phyloP scores from a whole-genome alignment of 331 rosid genomes.

The Malus hybrid region DNA sequence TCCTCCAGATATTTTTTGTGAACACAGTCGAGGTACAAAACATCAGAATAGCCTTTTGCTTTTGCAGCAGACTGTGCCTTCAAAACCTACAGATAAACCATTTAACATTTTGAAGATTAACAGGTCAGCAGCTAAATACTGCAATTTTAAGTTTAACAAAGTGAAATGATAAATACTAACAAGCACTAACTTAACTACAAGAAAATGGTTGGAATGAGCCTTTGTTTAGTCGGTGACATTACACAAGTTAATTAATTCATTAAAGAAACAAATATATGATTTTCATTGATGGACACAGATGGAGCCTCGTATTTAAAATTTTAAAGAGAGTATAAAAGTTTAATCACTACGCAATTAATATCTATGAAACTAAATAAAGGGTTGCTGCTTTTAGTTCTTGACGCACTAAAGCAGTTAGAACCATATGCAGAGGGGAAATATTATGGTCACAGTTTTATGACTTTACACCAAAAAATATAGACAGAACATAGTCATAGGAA shows the following conservation, averaged over 20 bases:
- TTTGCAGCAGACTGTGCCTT: slow-evolving; percentile 92
- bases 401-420: not conserved
- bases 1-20: slow-evolving; percentile 90
- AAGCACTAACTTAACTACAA: not conserved
- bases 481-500: not conserved
- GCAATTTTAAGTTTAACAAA: not conserved
- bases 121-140: not conserved
- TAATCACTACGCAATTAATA: not conserved
- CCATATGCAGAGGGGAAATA: not conserved
- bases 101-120: not conserved
- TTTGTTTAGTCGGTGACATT: not conserved
- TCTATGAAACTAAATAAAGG: not conserved
- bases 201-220: not conserved
- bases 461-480: not conserved
- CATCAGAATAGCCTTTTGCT: slow-evolving; percentile 91
- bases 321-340: not conserved
- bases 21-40: slow-evolving; percentile 84
- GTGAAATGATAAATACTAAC: not conserved
- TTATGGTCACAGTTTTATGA: not conserved
- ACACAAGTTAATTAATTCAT: not conserved
- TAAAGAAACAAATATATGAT: not conserved
- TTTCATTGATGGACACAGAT: not conserved
- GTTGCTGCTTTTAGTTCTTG: not conserved
- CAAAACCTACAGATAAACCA: slow-evolving; percentile 51
- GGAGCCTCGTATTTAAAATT: not conserved